Evolutionary conservation across 495 filamentous ascomycete genomes (phyloP).

Genomic region (Tuber indicum): DNA sequence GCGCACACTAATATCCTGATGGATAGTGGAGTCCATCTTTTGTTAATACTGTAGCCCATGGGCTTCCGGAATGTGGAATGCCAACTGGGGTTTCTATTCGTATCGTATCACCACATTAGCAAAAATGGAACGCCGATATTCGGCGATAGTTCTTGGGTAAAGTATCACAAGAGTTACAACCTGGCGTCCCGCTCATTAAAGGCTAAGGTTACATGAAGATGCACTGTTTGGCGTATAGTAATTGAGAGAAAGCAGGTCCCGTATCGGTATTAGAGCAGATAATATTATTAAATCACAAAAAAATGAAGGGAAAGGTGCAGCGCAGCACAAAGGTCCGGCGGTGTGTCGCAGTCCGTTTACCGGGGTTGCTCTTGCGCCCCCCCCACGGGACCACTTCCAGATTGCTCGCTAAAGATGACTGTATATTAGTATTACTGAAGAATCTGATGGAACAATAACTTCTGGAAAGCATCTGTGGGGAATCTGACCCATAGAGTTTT

Average conservation of each 20-base stretch:
- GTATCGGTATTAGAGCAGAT: neutral
- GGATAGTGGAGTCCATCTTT: neutral
- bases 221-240: neutral
- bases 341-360: neutral
- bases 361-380: neutral
- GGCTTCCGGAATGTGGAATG: neutral
- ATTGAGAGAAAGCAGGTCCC: neutral
- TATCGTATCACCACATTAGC: neutral
- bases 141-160: neutral
- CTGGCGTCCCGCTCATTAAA: neutral
- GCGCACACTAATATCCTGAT: neutral
- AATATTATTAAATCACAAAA: neutral
- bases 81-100: neutral
- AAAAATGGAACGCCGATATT: neutral
- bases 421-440: neutral
- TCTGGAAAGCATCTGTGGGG: neutral
- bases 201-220: neutral
- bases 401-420: slow-evolving; percentile 1
- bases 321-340: neutral
- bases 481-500: slow-evolving; percentile 47
- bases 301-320: neutral
- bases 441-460: neutral
- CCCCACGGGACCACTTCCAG: neutral
- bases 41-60: neutral
- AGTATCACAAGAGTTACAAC: neutral